These are phyloP conservation scores for Barbarea vulgaris DNA, from an alignment of 345 rosid genomes.

Conservation along the genomic window DNA sequence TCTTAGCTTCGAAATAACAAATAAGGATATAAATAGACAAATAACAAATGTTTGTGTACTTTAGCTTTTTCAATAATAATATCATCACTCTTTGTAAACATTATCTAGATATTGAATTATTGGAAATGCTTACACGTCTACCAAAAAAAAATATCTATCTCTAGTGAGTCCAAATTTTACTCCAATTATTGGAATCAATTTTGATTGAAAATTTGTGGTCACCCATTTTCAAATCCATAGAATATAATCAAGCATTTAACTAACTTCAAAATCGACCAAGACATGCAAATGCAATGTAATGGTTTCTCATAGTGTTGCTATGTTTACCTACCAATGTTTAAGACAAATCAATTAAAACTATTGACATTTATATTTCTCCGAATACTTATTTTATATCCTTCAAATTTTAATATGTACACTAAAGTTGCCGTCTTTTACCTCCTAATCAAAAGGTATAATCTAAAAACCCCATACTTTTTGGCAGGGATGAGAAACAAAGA, in stretches of 20 bases:
- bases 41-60: not conserved
- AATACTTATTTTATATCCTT: not conserved
- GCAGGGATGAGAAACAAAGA: conserved; percentile 9
- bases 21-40: not conserved
- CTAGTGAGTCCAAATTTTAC: not conserved
- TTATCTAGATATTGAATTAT: not conserved
- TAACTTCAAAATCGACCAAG: not conserved
- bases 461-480: not conserved
- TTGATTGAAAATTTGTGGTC: not conserved
- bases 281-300: not conserved
- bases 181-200: not conserved
- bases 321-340: not conserved
- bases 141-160: not conserved
- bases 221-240: not conserved
- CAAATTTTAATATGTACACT: conserved; percentile 27
- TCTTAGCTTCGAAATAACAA: not conserved
- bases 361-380: not conserved
- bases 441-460: conserved; percentile 17
- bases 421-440: conserved; percentile 19
- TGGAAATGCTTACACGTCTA: not conserved
- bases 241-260: not conserved
- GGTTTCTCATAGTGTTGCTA: not conserved
- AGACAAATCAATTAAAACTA: not conserved
- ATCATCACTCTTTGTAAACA: not conserved
- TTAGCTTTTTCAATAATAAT: not conserved